phyloP scores from a whole-genome alignment of 495 filamentous ascomycete species.

The Echria macrotheca region DNA sequence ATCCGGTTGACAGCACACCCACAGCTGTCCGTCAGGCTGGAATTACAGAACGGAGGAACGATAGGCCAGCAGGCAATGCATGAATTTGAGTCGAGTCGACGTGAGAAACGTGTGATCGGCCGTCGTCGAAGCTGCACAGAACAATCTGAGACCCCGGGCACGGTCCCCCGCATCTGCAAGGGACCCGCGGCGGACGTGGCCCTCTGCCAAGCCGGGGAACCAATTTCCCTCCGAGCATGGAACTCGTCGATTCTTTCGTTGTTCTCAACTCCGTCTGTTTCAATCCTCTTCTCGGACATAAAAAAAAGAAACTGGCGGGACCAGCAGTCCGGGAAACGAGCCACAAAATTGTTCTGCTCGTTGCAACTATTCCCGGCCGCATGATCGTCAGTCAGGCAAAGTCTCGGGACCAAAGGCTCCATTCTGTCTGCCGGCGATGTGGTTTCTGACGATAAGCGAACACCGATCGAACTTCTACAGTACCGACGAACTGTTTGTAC shows the following conservation, averaged over 20 bases:
- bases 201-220: conserved; percentile 18
- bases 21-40: too few species aligned
- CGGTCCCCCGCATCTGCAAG: conserved; percentile 3
- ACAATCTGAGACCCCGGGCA: conserved; percentile 23
- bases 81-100: too few species aligned
- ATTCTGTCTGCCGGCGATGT: too few species aligned
- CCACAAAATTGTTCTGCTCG: neutral
- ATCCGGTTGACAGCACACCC: too few species aligned
- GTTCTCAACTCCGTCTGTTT: neutral
- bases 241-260: neutral
- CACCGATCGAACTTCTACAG: too few species aligned
- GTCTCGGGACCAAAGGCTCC: neutral
- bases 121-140: conserved; percentile 24
- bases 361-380: neutral
- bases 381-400: conserved; percentile 12
- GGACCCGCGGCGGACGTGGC: too few species aligned
- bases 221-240: conserved; percentile 7
- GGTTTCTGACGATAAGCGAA: too few species aligned
- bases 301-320: conserved; percentile 5
- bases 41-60: too few species aligned
- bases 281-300: too few species aligned
- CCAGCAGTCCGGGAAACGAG: conserved; percentile 1
- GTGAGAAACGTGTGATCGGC: conserved; percentile 22
- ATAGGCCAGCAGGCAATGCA: too few species aligned
- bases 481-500: too few species aligned